phyloP scores from a whole-genome alignment of 371 early-diverging fungal species.

The Haplosporangium sp. region DNA sequence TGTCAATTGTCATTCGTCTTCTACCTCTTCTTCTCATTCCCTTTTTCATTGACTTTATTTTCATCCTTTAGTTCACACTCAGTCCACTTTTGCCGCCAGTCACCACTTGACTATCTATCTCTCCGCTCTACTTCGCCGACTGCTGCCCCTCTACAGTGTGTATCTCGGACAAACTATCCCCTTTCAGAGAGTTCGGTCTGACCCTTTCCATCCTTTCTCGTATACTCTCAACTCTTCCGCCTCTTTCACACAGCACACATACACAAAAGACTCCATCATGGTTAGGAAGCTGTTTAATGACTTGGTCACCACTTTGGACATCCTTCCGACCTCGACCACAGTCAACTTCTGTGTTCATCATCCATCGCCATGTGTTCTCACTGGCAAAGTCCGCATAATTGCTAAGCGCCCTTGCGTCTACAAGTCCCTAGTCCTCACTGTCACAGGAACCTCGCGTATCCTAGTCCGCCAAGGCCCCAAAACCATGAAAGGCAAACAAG shows the following conservation, averaged over 20 bases:
- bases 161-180: too few species aligned
- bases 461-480: conserved; percentile 21
- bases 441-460: conserved; percentile 31
- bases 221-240: background rate
- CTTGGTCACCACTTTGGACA: conserved; percentile 39
- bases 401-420: conserved; percentile 38
- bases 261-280: conserved; percentile 4
- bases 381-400: conserved; percentile 44
- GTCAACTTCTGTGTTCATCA: conserved; percentile 36
- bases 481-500: conserved; percentile 24
- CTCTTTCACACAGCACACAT: conserved; percentile 1
- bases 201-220: background rate
- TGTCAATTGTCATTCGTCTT: too few species aligned
- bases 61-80: too few species aligned
- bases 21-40: too few species aligned
- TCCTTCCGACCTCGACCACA: conserved; percentile 23
- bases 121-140: too few species aligned
- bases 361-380: conserved; percentile 26
- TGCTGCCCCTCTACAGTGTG: too few species aligned
- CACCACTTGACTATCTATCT: too few species aligned
- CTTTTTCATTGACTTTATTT: too few species aligned
- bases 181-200: too few species aligned
- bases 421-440: conserved; percentile 37
- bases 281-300: conserved; percentile 36
- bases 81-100: too few species aligned